A percentile compares a stretch with the other conserved stretches of the same genome.
Conservation (phyloP, 441 rosid species). For the Omphalea diandra region DNA sequence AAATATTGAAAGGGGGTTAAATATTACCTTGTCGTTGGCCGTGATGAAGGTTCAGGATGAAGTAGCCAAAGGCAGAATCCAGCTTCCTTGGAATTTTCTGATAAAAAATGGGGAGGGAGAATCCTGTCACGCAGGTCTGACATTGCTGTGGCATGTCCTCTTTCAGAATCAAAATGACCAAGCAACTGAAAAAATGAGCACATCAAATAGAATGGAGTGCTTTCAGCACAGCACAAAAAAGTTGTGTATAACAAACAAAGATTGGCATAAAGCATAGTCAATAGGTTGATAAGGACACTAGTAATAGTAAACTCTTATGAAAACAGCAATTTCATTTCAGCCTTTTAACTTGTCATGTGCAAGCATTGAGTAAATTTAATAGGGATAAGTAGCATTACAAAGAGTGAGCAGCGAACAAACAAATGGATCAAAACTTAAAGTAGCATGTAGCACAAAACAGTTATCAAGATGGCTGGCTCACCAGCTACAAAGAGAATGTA, state of each 20-base stretch:
- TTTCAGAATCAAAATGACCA: constrained; percentile 64
- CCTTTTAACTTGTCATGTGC: no score
- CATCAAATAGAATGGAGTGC: constrained; percentile 11
- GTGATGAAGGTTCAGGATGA: constrained; percentile 82
- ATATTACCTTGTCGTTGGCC: constrained; percentile 77
- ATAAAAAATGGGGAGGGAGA: constrained; percentile 82
- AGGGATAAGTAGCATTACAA: no score
- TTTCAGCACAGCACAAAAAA: constrained; percentile 17
- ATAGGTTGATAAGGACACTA: constrained; percentile 18
- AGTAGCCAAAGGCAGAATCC: constrained; percentile 92
- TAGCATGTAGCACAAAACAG: no score
- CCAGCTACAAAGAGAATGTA: no score
- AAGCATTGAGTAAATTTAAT: no score
- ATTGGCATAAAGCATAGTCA: neutral
- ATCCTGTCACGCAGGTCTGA: constrained; percentile 75
- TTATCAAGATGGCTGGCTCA: no score
- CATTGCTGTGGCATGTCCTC: constrained; percentile 70
- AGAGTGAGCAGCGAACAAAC: no score
- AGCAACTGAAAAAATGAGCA: constrained; percentile 61
- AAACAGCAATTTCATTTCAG: neutral
- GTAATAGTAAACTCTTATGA: neutral
- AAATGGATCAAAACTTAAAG: no score
- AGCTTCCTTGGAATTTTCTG: constrained; percentile 90
- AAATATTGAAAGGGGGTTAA: constrained; percentile 9
- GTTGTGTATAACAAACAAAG: constrained; percentile 7